phyloP scores from a whole-genome alignment of 768 basidiomycete species.

The Pulveroboletus sp. region DNA sequence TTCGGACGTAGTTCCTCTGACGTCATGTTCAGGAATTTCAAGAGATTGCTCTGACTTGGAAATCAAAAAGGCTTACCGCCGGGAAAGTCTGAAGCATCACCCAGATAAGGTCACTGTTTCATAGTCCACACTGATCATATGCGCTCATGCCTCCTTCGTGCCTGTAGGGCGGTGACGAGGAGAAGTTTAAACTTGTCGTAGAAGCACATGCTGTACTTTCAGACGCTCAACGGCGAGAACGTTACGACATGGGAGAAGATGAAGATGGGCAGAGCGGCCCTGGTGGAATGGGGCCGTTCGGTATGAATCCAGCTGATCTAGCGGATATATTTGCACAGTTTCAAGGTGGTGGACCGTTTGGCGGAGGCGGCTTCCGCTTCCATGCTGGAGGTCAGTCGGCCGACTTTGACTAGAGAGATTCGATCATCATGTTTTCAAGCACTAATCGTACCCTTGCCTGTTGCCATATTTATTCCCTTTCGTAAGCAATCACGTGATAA shows the following conservation, averaged over 20 bases:
- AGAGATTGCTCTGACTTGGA: slow-evolving; percentile 65
- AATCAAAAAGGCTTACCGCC: slow-evolving; percentile 89
- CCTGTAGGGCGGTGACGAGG: slow-evolving; percentile 85
- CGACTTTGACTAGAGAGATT: slow-evolving; percentile 21
- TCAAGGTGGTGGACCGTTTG: slow-evolving; percentile 38
- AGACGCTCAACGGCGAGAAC: slow-evolving; percentile 65
- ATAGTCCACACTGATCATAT: neutral
- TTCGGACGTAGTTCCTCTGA: neutral
- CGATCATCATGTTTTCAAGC: neutral
- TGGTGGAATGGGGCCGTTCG: slow-evolving; percentile 41
- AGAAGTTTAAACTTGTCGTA: slow-evolving; percentile 88
- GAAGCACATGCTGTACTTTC: slow-evolving; percentile 84
- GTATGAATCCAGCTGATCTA: slow-evolving; percentile 48
- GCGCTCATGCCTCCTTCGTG: slow-evolving; percentile 5
- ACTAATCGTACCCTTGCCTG: neutral
- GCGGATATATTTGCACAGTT: slow-evolving; percentile 67
- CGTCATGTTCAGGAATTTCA: slow-evolving; percentile 29
- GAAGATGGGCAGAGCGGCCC: slow-evolving; percentile 62
- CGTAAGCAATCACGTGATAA: slow-evolving; percentile 10
- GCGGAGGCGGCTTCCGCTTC: slow-evolving; percentile 32
- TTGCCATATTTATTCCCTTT: neutral
- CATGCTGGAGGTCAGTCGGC: slow-evolving; percentile 12
- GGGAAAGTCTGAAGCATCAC: slow-evolving; percentile 82
- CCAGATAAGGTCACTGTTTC: slow-evolving; percentile 66
- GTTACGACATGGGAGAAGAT: slow-evolving; percentile 82